Base-by-base conservation (phyloP, 371 early-diverging fungal species). In the Zychaea mexicana region DNA sequence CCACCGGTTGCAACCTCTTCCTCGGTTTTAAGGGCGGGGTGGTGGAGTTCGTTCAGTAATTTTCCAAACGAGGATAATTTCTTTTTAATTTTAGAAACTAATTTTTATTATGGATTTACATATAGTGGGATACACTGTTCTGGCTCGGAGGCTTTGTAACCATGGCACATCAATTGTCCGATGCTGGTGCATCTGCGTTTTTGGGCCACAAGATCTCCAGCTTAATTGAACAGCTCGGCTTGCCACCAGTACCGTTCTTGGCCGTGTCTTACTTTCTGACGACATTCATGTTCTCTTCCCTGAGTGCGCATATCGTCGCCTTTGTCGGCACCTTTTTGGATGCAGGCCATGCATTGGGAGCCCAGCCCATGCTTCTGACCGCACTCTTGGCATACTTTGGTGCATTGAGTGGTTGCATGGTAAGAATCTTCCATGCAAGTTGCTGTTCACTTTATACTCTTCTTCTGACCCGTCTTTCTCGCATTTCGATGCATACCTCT, bases 81-180 rank as follows among this genome's bases (percentile, higher is more conserved):
- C 52, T 26, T 46, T 46, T 46, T 46, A 46, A 46, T 46, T 46
- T 46, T 46, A 46, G 46, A 46, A n/a, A 15, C 19, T 15, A 17
- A 17, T 46, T 49, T 49, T 24, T 17, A 17, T 12, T 42, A 42
- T 42, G 13, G 15, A 17, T 42, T 15, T 42, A 33, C 12, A 33
- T 33, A 32, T 57, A 81, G 83, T 93, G 94, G 94, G 94, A 94
- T 65, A 85, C 90, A 4, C 82, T 90, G 39, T 92, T 90, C 64
- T 94, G 94, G 93, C 74, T 94, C 2, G 88, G 88, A 19, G 89
- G 90, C 10, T 90, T 94, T 74, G 82, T 94, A 22, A 81, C 90
- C 0, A 85, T 94, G 57, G 92, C 91, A 45, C 85, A 87, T 58
- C 92, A 92, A 65, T 73, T 93, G 2, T 77, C 87, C 17, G 83